Evolutionary conservation across 2,329 filamentous ascomycete genomes (phyloP).

Genomic region (Fusarium annulatum): DNA sequence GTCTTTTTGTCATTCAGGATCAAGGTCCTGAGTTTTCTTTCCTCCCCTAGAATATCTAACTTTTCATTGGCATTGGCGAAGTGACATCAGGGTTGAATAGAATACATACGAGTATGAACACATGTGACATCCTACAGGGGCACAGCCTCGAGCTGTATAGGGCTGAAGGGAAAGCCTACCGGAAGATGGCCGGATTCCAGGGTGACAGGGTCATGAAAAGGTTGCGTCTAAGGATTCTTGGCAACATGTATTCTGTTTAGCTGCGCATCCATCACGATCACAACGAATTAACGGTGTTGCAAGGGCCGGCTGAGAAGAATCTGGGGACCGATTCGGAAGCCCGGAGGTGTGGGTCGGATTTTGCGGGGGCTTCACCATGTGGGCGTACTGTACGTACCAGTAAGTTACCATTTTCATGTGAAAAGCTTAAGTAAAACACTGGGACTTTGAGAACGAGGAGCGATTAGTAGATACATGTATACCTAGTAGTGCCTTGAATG

Average conservation of each 20-base stretch:
- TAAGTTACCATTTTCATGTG: slow-evolving; percentile 23
- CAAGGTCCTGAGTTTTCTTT: not conserved
- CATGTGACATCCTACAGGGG: slow-evolving; percentile 15
- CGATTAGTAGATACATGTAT: not conserved
- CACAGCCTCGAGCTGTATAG: slow-evolving; percentile 19
- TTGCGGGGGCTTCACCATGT: slow-evolving; percentile 20
- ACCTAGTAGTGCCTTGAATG: no score
- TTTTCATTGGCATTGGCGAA: not conserved
- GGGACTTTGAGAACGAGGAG: not conserved
- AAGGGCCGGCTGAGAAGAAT: slow-evolving; percentile 11
- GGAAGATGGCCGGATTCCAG: slow-evolving; percentile 42
- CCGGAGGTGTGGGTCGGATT: slow-evolving; percentile 17
- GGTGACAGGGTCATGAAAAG: slow-evolving; percentile 17
- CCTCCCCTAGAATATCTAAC: not conserved
- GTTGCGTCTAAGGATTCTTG: slow-evolving; percentile 31
- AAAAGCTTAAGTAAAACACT: slow-evolving; percentile 12
- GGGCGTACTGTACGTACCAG: not conserved
- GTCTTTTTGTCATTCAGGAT: not conserved
- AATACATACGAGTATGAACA: not conserved
- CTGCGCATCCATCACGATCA: slow-evolving; percentile 22
- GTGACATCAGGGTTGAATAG: not conserved
- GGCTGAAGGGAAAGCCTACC: slow-evolving; percentile 35
- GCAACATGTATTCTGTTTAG: slow-evolving; percentile 19
- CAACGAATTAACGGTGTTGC: slow-evolving; percentile 4
- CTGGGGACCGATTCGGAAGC: slow-evolving; percentile 26